phyloP scores from a whole-genome alignment of 441 rosid genomes.

The Jatropha podagrica region DNA sequence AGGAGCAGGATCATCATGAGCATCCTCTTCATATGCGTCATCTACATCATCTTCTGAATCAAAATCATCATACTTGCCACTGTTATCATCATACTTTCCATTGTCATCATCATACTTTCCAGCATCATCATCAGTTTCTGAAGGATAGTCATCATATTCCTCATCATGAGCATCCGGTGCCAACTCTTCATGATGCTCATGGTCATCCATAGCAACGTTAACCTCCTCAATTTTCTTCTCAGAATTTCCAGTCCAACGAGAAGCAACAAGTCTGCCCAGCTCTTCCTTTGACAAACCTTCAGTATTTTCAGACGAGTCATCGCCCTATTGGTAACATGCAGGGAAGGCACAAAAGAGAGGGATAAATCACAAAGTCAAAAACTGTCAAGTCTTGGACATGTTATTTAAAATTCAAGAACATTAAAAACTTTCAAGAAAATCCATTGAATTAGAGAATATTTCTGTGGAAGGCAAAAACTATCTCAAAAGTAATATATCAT shows the following conservation, averaged over 20 bases:
- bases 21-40: slow-evolving; percentile 33
- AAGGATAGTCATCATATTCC: slow-evolving; percentile 67
- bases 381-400: slow-evolving; percentile 9
- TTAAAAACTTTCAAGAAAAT: slow-evolving; percentile 6
- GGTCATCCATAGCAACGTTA: slow-evolving; percentile 33
- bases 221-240: slow-evolving; percentile 47
- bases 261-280: slow-evolving; percentile 91
- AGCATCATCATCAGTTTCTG: slow-evolving; percentile 71
- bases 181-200: slow-evolving; percentile 47
- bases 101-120: slow-evolving; percentile 53
- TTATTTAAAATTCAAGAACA: background rate
- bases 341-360: slow-evolving; percentile 14
- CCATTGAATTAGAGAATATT: background rate
- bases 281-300: slow-evolving; percentile 91
- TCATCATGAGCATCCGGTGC: slow-evolving; percentile 41
- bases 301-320: slow-evolving; percentile 44
- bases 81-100: slow-evolving; percentile 49
- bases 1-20: background rate
- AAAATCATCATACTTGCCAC: slow-evolving; percentile 45
- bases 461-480: background rate
- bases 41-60: slow-evolving; percentile 51
- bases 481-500: background rate
- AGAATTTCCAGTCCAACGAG: slow-evolving; percentile 91
- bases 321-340: slow-evolving; percentile 41
- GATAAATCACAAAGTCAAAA: slow-evolving; percentile 12